These are phyloP conservation scores for Mycena amicta DNA, from an alignment of 768 basidiomycete species.

Conservation along the genomic window DNA sequence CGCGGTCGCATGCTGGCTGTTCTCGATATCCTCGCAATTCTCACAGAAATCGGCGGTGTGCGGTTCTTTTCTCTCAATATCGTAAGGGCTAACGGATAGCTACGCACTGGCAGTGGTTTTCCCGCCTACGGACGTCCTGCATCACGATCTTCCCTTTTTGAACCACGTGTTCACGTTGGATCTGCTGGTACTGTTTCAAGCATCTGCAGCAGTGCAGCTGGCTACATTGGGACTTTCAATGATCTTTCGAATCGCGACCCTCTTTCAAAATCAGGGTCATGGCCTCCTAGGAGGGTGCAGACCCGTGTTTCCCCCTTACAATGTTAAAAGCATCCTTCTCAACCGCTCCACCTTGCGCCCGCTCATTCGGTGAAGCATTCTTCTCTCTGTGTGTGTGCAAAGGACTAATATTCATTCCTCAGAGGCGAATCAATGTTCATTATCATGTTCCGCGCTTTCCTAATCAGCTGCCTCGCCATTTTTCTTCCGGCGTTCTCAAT, in stretches of 20 bases:
- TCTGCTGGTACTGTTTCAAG: too few species aligned
- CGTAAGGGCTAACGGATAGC: not conserved
- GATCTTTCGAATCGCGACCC: not conserved
- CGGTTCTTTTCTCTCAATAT: not conserved
- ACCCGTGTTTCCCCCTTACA: not conserved
- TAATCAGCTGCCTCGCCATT: not conserved
- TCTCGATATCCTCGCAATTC: not conserved
- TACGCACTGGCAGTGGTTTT: not conserved
- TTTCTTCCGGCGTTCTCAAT: not conserved
- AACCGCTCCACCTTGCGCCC: not conserved
- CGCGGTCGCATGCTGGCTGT: not conserved
- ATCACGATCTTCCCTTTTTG: not conserved
- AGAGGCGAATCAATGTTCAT: slow-evolving; percentile 1
- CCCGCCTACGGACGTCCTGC: not conserved
- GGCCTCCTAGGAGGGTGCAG: not conserved
- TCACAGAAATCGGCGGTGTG: not conserved
- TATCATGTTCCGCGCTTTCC: not conserved
- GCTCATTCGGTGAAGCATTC: not conserved
- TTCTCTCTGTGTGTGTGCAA: not conserved
- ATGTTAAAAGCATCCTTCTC: not conserved
- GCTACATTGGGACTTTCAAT: not conserved
- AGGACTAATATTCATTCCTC: not conserved
- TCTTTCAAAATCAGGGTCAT: not conserved
- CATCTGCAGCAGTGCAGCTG: too few species aligned
- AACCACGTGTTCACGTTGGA: too few species aligned